Evolutionary conservation across 2,329 filamentous ascomycete genomes (phyloP).

Genomic region (Trichoderma afroharzianum): DNA sequence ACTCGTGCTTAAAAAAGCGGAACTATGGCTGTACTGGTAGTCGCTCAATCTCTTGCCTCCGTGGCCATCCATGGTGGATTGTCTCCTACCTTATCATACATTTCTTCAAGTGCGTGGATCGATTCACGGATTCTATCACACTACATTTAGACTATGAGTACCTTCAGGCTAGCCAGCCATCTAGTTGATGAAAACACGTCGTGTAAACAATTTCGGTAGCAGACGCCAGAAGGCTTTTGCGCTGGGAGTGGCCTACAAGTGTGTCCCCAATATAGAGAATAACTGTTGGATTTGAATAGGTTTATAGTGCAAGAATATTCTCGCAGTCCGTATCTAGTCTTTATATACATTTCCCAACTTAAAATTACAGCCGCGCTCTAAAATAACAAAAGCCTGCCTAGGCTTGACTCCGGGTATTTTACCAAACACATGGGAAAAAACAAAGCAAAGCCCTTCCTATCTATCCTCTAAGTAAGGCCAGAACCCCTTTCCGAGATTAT

Average conservation of each 20-base stretch:
- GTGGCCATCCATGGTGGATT: no score
- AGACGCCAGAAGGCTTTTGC: background rate
- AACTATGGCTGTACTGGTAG: no score
- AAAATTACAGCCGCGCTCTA: background rate
- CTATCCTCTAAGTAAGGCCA: background rate
- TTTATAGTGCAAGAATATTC: background rate
- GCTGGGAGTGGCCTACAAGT: background rate
- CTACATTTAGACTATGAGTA: background rate
- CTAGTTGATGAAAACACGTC: background rate
- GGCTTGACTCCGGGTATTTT: background rate
- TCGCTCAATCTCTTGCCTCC: no score
- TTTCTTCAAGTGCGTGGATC: background rate
- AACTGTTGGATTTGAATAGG: background rate
- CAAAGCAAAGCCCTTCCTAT: background rate
- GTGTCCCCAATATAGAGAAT: background rate
- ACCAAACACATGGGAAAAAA: background rate
- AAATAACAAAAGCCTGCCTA: background rate
- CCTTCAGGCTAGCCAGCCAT: background rate
- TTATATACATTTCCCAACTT: background rate
- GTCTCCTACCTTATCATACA: no score
- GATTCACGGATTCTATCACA: background rate
- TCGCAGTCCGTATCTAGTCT: background rate
- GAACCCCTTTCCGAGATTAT: background rate
- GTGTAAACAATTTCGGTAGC: background rate
- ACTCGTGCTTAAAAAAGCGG: no score